phyloP scores from a whole-genome alignment of 2,329 filamentous ascomycete species.

The Alternaria gaisen region DNA sequence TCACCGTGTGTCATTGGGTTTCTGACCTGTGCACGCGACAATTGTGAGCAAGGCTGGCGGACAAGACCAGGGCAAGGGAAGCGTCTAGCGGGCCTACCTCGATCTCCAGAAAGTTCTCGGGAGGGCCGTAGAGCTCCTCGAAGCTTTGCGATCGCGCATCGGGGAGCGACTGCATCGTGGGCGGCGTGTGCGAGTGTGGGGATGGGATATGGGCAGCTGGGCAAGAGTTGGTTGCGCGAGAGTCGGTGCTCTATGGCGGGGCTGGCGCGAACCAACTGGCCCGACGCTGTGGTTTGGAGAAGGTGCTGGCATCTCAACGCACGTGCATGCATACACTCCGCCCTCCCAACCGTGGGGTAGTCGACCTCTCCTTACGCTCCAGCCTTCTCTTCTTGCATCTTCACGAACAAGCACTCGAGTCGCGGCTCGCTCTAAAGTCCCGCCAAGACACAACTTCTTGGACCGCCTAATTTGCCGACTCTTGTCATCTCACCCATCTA shows the following conservation, averaged over 20 bases:
- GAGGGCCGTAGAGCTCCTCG: conserved; percentile 98
- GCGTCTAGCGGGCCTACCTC: conserved; percentile 67
- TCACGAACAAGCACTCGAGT: not conserved
- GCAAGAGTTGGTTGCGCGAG: conserved; percentile 17
- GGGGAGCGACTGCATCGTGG: conserved; percentile 68
- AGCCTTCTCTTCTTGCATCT: not conserved
- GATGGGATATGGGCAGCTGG: not conserved
- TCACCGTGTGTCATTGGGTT: conserved; percentile 67
- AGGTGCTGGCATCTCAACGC: conserved; percentile 9
- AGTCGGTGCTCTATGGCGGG: conserved; percentile 24
- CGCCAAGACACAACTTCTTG: not conserved
- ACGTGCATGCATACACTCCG: conserved; percentile 10
- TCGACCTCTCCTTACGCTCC: too few species aligned
- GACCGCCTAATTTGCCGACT: not conserved
- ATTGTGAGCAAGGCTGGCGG: conserved; percentile 30
- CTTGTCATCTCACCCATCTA: not conserved
- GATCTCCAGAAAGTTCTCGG: conserved; percentile 98
- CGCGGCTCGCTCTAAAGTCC: not conserved
- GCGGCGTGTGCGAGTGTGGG: not conserved
- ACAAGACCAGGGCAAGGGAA: conserved; percentile 13
- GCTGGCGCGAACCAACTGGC: conserved; percentile 25
- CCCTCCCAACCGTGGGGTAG: too few species aligned
- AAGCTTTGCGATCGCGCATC: conserved; percentile 88
- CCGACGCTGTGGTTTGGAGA: conserved; percentile 14
- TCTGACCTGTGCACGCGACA: conserved; percentile 71